Conservation (phyloP, 345 rosid species). For the Eucalyptus erythrocorys region DNA sequence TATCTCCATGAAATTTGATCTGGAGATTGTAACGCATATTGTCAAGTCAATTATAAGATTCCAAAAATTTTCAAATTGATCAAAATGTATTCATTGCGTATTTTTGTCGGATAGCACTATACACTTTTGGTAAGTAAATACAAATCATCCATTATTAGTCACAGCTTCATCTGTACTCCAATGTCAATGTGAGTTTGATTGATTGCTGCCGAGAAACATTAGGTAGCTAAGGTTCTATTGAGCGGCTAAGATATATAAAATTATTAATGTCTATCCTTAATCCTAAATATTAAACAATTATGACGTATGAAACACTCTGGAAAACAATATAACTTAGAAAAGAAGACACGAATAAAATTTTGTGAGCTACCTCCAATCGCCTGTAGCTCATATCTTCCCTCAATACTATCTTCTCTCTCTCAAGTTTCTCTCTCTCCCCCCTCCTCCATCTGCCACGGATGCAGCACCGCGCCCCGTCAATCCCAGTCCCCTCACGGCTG, state of each 20-base stretch:
- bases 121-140: background rate
- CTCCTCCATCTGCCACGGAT: background rate
- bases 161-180: background rate
- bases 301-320: background rate
- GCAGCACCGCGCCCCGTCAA: background rate
- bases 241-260: background rate
- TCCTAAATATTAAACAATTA: background rate
- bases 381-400: background rate
- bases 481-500: background rate
- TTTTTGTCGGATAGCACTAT: background rate
- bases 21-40: too few relatives aligned
- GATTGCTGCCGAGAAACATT: background rate
- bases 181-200: background rate
- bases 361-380: background rate
- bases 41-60: too few relatives aligned
- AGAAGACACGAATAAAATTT: background rate
- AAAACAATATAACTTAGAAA: background rate
- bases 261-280: background rate
- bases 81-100: too few relatives aligned
- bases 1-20: too few relatives aligned
- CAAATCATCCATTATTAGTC: background rate
- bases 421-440: background rate
- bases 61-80: too few relatives aligned
- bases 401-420: background rate
- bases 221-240: background rate